Evolutionary conservation across 2,329 filamentous ascomycete genomes (phyloP).

Genomic region (Aspergillus novoparasiticus): DNA sequence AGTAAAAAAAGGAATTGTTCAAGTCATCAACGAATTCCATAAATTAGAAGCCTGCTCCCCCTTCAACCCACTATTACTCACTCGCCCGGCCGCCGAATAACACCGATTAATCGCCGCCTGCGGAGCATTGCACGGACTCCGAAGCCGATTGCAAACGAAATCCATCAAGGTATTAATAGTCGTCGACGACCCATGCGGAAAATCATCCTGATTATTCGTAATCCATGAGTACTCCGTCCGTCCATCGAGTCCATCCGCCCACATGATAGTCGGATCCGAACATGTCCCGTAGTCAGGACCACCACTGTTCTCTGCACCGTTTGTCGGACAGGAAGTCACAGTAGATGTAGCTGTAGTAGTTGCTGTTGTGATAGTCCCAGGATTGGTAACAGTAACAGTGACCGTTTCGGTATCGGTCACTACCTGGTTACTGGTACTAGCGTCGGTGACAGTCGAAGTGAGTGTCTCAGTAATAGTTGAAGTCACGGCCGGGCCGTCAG

Average conservation of each 20-base stretch:
- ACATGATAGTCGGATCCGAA: slow-evolving; percentile 1
- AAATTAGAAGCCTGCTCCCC: slow-evolving; percentile 21
- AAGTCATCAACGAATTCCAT: slow-evolving; percentile 24
- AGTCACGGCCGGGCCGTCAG: background rate
- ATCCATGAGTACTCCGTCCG: slow-evolving; percentile 11
- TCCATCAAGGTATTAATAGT: slow-evolving; percentile 13
- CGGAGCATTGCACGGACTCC: slow-evolving; percentile 20
- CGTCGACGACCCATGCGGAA: slow-evolving; percentile 14
- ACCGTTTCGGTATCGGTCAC: background rate
- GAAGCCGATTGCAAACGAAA: slow-evolving; percentile 24
- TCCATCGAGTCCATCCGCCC: slow-evolving; percentile 15
- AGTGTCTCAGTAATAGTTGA: background rate
- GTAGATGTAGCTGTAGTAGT: slow-evolving; percentile 32
- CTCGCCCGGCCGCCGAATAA: slow-evolving; percentile 12
- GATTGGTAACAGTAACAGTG: background rate
- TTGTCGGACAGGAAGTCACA: background rate
- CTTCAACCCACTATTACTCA: slow-evolving; percentile 6
- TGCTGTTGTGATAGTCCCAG: background rate
- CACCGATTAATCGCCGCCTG: slow-evolving; percentile 20
- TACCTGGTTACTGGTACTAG: background rate
- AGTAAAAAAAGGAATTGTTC: background rate
- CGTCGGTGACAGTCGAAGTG: background rate
- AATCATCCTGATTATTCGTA: slow-evolving; percentile 18
- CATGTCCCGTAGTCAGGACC: slow-evolving; percentile 8
- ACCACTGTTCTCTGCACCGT: background rate